Percentiles rank a stretch among this genome's conserved stretches.
Conservation (phyloP, 352 stramenopile genomes). For the Phytophthora vignae region DNA sequence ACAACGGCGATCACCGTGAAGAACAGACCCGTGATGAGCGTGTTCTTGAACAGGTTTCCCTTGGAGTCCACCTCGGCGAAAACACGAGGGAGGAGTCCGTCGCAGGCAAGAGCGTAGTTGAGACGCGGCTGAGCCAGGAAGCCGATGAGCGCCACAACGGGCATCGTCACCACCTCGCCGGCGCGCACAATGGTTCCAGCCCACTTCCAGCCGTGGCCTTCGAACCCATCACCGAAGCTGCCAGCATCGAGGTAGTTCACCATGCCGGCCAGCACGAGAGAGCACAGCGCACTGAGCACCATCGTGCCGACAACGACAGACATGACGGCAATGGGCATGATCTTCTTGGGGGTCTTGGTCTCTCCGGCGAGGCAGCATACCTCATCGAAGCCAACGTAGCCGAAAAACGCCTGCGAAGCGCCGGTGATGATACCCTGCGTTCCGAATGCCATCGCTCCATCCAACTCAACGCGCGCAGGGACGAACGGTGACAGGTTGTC, state of each 20-base stretch:
- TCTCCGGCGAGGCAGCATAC: constrained; percentile 90
- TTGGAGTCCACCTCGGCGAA: constrained; percentile 88
- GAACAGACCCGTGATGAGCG: constrained; percentile 69
- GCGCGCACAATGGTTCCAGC: constrained; percentile 61
- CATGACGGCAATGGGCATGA: constrained; percentile 87
- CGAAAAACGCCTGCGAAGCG: constrained; percentile 92
- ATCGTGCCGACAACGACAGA: constrained; percentile 77
- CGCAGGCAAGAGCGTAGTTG: constrained; percentile 93
- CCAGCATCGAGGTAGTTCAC: constrained; percentile 49
- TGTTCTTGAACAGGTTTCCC: constrained; percentile 84
- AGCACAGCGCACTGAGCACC: constrained; percentile 72
- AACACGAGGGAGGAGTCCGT: constrained; percentile 93
- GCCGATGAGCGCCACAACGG: constrained; percentile 94
- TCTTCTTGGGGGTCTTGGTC: constrained; percentile 77
- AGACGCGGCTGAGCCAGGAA: constrained; percentile 94
- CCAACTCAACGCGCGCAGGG: constrained; percentile 38
- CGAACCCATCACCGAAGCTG: constrained; percentile 64
- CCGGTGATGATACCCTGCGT: constrained; percentile 80
- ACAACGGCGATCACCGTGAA: constrained; percentile 77
- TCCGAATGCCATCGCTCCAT: constrained; percentile 49
- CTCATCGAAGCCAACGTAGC: constrained; percentile 95
- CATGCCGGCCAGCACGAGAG: constrained; percentile 90
- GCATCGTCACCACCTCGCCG: constrained; percentile 88
- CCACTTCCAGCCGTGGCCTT: constrained; percentile 52
- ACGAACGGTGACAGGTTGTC: constrained; percentile 91